Evolutionary conservation across 2,329 filamentous ascomycete species (phyloP), one percentile per base, ranked within the genome.

Genomic region (Parasarocladium wereldwijsianum): DNA sequence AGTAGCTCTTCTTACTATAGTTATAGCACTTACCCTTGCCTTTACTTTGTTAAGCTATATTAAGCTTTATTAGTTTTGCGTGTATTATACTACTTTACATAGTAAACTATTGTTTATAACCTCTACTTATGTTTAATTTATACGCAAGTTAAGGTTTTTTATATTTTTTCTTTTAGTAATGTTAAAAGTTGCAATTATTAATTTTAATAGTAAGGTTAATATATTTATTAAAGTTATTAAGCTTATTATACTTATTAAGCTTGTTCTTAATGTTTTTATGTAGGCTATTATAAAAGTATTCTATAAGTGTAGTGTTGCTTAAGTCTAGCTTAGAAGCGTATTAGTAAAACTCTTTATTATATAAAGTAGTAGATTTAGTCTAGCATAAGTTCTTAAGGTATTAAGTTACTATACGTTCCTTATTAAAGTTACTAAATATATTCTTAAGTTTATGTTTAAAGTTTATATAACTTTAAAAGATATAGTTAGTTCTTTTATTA

Each of bases 11-110:
- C 24, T 26, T 26, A 6, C 24, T 16, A n/a, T 16, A 26, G 24
- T 26, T 26, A 16, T 26, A 26, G 24, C 24, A 26, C n/a, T 26
- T 26, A 8, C 24, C 24, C 24, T 26, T 26, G 7, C 10, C n/a
- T 6, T 26, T 8, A 13, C 17, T 26, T 7, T 16, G 8, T 5
- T n/a, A n/a, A n/a, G 24, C 24, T 26, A 8, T 16, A 16, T 26
- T 16, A 16, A 26, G n/a, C 17, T 26, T n/a, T n/a, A 26, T 26
- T 26, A 16, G 24, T 26, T 16, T 16, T 13, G 14, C 17, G 13
- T 26, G 14, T 13, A 16, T n/a, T 26, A 16, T 26, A 9, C 24
- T 16, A 26, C 13, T 26, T 16, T 26, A 26, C 8, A 16, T 16
- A 6, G 24, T 26, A 15, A 16, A 26, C 7, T 8, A 8, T 8